Conservation (phyloP, 371 early-diverging fungal species). For the Mortierella sp. region DNA sequence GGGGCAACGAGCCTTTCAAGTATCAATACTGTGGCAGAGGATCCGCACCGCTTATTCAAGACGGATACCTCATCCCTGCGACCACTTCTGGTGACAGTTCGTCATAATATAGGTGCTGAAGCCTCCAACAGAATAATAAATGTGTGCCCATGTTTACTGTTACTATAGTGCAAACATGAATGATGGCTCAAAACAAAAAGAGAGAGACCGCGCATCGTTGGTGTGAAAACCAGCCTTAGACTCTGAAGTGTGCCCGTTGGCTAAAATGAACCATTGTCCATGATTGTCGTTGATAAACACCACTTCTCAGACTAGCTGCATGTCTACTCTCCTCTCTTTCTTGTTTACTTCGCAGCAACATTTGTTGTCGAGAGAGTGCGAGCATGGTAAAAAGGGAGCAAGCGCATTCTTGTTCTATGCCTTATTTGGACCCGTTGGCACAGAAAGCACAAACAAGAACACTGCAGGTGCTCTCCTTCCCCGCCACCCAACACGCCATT, state of each 20-base stretch:
- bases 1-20: conserved; percentile 85
- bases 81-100: neutral
- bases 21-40: conserved; percentile 65
- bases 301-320: neutral
- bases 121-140: neutral
- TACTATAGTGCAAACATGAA: neutral
- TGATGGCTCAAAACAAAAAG: neutral
- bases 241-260: neutral
- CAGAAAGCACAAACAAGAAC: neutral
- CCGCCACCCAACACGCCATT: neutral
- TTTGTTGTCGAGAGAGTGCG: neutral
- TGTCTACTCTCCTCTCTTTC: too few relatives aligned
- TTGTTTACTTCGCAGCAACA: too few relatives aligned
- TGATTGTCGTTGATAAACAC: neutral
- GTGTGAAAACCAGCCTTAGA: neutral
- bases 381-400: neutral
- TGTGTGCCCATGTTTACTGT: neutral
- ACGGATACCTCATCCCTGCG: conserved; percentile 36
- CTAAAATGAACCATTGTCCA: neutral
- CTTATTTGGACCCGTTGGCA: neutral
- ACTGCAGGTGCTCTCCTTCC: neutral
- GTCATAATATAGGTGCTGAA: neutral
- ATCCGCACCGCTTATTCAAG: conserved; percentile 16
- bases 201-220: neutral
- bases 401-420: neutral